phyloP scores from a whole-genome alignment of 345 rosid species.

The Laguncularia racemosa region DNA sequence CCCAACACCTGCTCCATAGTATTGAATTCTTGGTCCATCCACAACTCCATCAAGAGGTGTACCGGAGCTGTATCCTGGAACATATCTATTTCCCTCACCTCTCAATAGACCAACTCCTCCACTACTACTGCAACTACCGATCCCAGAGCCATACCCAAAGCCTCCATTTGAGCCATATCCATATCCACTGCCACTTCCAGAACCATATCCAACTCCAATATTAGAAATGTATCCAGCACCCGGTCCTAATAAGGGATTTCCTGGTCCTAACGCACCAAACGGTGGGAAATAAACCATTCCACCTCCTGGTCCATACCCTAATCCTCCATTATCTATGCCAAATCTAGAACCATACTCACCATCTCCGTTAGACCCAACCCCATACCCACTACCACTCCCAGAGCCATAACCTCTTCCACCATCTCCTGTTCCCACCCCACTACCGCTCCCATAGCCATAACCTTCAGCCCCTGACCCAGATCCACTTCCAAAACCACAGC shows the following conservation, averaged over 20 bases:
- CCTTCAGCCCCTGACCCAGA: not conserved
- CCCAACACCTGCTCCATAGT: conserved; percentile 5
- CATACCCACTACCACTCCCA: conserved; percentile 6
- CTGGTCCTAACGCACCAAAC: too few species aligned
- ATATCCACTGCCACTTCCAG: conserved; percentile 11
- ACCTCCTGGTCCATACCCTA: too few species aligned
- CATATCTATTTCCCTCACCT: too few species aligned
- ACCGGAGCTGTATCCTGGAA: too few species aligned
- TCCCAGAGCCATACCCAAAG: not conserved
- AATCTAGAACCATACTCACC: too few species aligned
- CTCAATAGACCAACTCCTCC: not conserved
- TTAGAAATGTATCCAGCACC: not conserved
- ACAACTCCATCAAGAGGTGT: too few species aligned
- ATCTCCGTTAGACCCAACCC: not conserved
- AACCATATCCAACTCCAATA: not conserved
- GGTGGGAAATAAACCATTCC: too few species aligned
- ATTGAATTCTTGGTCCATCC: too few species aligned
- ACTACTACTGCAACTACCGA: not conserved
- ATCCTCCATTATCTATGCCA: too few species aligned
- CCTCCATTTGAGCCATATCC: not conserved
- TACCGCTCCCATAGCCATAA: not conserved
- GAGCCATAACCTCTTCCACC: conserved; percentile 1
- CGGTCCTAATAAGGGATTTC: too few species aligned
- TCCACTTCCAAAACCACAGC: not conserved
- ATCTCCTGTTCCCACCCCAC: conserved; percentile 1